Evolutionary conservation across 1,284 basidiomycete species (phyloP).

Genomic region (Porogramme epimiltina): DNA sequence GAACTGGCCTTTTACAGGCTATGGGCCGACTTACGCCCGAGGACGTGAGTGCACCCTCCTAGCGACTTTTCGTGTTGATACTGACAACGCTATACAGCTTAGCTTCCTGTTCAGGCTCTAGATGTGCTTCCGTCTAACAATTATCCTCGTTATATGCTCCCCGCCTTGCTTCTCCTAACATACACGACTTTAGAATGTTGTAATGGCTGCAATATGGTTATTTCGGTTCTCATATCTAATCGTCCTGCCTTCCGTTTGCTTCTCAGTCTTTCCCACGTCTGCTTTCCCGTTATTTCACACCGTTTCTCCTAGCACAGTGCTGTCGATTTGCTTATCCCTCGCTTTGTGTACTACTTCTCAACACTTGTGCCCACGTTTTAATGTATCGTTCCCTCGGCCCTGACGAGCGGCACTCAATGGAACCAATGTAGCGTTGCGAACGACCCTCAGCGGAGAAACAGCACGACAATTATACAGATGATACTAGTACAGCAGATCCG

Average conservation of each 20-base stretch:
- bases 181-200: too few relatives aligned
- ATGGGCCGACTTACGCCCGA: constrained; percentile 90
- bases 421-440: too few relatives aligned
- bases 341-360: background rate
- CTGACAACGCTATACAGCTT: constrained; percentile 53
- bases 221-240: too few relatives aligned
- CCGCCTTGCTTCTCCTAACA: background rate
- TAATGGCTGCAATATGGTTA: constrained; percentile 1
- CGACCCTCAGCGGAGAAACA: too few relatives aligned
- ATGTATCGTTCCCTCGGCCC: background rate
- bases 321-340: background rate
- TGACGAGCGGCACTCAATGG: too few relatives aligned
- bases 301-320: background rate
- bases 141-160: background rate
- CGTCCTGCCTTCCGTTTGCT: background rate
- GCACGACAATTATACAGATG: background rate
- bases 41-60: constrained; percentile 61
- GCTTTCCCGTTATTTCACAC: background rate
- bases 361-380: background rate
- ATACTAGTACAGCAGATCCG: background rate
- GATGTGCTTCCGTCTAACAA: too few relatives aligned
- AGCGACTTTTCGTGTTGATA: too few relatives aligned
- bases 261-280: background rate
- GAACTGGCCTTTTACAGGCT: constrained; percentile 52
- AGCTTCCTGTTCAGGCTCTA: constrained; percentile 75